phyloP scores from a whole-genome alignment of 2,329 filamentous ascomycete species.

The Pseudogymnoascus sp. region DNA sequence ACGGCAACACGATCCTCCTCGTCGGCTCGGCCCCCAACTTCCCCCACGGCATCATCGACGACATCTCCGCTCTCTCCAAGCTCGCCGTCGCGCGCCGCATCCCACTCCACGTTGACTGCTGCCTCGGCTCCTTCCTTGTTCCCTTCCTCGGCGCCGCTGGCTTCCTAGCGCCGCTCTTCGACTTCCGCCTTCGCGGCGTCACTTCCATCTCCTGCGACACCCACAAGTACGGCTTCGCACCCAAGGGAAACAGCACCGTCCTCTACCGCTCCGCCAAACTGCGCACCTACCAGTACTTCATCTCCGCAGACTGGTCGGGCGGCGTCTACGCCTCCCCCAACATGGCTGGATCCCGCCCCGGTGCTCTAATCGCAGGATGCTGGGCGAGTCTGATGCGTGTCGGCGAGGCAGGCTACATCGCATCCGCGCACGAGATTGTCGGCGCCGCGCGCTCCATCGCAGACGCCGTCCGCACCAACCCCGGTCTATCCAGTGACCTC shows the following conservation, averaged over 20 bases:
- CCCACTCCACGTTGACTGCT: conserved; percentile 95
- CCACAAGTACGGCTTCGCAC: conserved; percentile 98
- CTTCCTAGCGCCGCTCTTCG: conserved; percentile 80
- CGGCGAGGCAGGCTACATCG: conserved; percentile 81
- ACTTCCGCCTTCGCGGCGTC: conserved; percentile 89
- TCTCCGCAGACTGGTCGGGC: conserved; percentile 89
- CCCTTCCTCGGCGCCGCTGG: conserved; percentile 90
- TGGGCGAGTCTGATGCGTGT: conserved; percentile 89
- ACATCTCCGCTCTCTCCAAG: conserved; percentile 77
- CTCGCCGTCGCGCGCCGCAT: conserved; percentile 73
- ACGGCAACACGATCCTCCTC: conserved; percentile 86
- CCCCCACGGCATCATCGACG: conserved; percentile 95
- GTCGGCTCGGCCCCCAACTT: conserved; percentile 97
- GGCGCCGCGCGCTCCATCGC: conserved; percentile 78
- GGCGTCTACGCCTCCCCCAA: conserved; percentile 93
- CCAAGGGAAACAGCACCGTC: conserved; percentile 91
- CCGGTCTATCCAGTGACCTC: conserved; percentile 63
- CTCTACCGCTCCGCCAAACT: conserved; percentile 77
- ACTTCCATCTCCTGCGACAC: conserved; percentile 95
- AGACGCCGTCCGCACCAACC: conserved; percentile 62
- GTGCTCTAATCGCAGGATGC: conserved; percentile 89
- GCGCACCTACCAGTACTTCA: conserved; percentile 90
- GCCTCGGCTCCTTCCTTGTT: conserved; percentile 89
- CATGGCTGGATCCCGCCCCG: conserved; percentile 84
- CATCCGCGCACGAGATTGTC: conserved; percentile 81